phyloP scores from a whole-genome alignment of 2,329 filamentous ascomycete species.

The Penicillium hesseltinei region DNA sequence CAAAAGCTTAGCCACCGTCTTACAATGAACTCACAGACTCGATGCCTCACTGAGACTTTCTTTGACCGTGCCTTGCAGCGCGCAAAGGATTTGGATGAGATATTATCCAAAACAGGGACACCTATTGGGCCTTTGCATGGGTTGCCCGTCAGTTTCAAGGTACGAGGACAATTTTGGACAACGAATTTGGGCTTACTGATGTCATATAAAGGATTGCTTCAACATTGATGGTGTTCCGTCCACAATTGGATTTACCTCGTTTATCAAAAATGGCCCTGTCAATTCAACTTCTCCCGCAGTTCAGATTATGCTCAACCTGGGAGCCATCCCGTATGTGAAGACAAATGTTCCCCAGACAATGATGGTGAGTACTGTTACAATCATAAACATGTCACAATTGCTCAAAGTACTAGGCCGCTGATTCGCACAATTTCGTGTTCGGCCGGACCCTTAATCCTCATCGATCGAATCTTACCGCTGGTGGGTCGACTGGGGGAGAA shows the following conservation, averaged over 20 bases:
- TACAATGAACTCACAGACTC: slow-evolving; percentile 25
- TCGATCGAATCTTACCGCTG: slow-evolving; percentile 58
- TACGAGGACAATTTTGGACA: neutral
- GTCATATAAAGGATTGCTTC: slow-evolving; percentile 12
- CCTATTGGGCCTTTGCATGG: slow-evolving; percentile 61
- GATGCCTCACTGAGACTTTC: slow-evolving; percentile 54
- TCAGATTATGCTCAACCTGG: slow-evolving; percentile 55
- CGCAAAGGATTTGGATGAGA: slow-evolving; percentile 50
- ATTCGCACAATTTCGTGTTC: slow-evolving; percentile 55
- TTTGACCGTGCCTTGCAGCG: slow-evolving; percentile 51
- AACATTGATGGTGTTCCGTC: slow-evolving; percentile 14
- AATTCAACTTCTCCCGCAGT: slow-evolving; percentile 55
- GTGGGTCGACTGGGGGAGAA: slow-evolving; percentile 67
- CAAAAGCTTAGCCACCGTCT: too few species aligned
- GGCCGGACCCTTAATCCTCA: slow-evolving; percentile 62
- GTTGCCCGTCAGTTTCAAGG: slow-evolving; percentile 55
- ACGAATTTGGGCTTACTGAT: neutral
- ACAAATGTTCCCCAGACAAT: slow-evolving; percentile 63
- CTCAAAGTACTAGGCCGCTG: slow-evolving; percentile 53
- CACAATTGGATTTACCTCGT: slow-evolving; percentile 56
- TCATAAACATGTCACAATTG: rapidly evolving
- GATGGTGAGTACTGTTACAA: slow-evolving; percentile 15
- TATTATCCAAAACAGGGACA: slow-evolving; percentile 39
- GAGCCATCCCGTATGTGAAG: slow-evolving; percentile 66
- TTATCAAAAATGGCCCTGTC: slow-evolving; percentile 57